These are phyloP conservation scores for Shiraia sp. DNA, from an alignment of 2,329 filamentous ascomycete genomes.

Conservation along the genomic window DNA sequence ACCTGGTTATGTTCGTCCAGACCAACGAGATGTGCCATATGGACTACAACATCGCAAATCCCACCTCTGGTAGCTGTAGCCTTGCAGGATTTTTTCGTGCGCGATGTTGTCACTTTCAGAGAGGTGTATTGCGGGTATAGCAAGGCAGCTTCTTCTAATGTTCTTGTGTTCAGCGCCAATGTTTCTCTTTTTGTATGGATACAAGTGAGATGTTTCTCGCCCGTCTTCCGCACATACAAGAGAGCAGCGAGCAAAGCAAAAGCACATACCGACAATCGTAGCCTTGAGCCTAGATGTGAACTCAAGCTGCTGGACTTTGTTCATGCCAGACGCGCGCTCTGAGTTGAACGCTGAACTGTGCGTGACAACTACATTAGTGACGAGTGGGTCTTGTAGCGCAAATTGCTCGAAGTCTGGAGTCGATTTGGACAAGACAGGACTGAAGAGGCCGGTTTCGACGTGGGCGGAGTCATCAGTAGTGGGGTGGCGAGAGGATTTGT, in stretches of 20 bases:
- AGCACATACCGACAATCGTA: constrained; percentile 3
- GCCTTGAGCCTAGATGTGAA: constrained; percentile 3
- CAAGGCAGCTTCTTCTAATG: too few relatives aligned
- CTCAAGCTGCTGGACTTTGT: constrained; percentile 6
- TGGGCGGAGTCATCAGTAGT: background rate
- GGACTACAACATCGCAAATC: background rate
- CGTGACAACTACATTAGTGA: constrained; percentile 1
- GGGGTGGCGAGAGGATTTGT: background rate
- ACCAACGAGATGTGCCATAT: constrained; percentile 2
- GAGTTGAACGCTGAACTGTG: constrained; percentile 7
- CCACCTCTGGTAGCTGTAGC: background rate
- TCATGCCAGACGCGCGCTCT: constrained; percentile 2
- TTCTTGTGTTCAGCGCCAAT: too few relatives aligned
- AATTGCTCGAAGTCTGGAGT: background rate
- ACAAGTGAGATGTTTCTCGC: background rate
- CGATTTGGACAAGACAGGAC: background rate
- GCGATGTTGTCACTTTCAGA: too few relatives aligned
- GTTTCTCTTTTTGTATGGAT: too few relatives aligned
- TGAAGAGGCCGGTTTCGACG: background rate
- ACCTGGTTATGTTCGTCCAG: background rate
- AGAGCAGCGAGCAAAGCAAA: background rate
- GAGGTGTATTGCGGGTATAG: too few relatives aligned
- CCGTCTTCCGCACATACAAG: background rate
- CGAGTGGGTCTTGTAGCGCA: background rate
- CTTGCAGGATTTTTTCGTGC: background rate